Evolutionary conservation across 2,329 filamentous ascomycete genomes (phyloP).

Genomic region (Seiridium unicorne): DNA sequence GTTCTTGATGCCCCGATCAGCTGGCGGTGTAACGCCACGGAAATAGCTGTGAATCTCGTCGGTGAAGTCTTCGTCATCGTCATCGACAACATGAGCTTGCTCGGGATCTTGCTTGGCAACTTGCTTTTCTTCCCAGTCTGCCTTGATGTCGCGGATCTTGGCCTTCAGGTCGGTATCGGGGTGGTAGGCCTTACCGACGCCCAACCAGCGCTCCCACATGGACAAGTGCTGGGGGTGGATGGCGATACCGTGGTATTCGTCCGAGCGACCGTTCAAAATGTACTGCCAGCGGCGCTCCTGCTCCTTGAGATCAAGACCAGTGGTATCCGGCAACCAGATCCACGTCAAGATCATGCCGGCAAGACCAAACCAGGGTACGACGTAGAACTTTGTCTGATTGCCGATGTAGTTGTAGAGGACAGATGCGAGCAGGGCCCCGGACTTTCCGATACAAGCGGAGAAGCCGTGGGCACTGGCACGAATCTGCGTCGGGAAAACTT

Average conservation of each 20-base stretch:
- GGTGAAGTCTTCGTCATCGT: constrained; percentile 47
- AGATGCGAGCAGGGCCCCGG: constrained; percentile 81
- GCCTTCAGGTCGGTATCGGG: constrained; percentile 78
- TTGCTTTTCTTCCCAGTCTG: constrained; percentile 58
- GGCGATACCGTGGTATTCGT: constrained; percentile 90
- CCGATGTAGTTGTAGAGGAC: constrained; percentile 95
- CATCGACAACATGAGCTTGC: constrained; percentile 47
- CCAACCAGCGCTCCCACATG: constrained; percentile 79
- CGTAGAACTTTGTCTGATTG: constrained; percentile 79
- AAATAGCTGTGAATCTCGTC: constrained; percentile 56
- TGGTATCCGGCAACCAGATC: constrained; percentile 93
- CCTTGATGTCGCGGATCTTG: constrained; percentile 79
- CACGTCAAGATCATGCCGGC: constrained; percentile 79
- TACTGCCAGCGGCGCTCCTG: constrained; percentile 92
- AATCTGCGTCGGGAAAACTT: constrained; percentile 93
- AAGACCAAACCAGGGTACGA: constrained; percentile 91
- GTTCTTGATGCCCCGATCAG: constrained; percentile 12
- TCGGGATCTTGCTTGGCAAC: constrained; percentile 35
- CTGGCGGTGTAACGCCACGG: constrained; percentile 19
- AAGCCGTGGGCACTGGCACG: constrained; percentile 93
- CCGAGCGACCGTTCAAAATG: constrained; percentile 72
- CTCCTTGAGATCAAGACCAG: constrained; percentile 93
- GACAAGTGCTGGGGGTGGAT: constrained; percentile 88
- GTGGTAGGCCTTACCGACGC: constrained; percentile 79
- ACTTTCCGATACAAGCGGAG: constrained; percentile 87